Conservation (phyloP, 2,329 filamentous ascomycete genomes). For the Diatrype stigma region DNA sequence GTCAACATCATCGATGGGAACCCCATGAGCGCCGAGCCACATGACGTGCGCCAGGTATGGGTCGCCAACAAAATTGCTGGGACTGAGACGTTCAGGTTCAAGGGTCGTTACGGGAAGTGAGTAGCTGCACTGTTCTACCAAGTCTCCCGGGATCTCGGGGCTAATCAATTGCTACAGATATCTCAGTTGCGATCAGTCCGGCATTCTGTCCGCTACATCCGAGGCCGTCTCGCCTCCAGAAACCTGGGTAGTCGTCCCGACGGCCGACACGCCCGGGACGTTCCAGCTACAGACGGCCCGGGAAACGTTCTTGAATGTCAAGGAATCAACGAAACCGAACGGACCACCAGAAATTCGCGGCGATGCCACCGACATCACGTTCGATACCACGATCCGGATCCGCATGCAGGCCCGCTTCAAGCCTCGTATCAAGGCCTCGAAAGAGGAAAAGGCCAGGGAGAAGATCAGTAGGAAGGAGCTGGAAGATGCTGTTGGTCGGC, state of each 20-base stretch:
- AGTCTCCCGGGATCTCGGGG: no score
- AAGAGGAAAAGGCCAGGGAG: conserved; percentile 77
- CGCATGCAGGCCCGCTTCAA: conserved; percentile 97
- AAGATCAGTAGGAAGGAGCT: conserved; percentile 85
- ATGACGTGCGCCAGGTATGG: conserved; percentile 95
- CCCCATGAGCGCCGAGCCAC: conserved; percentile 81
- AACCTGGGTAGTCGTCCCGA: conserved; percentile 66
- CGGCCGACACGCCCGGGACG: conserved; percentile 61
- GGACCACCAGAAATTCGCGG: conserved; percentile 65
- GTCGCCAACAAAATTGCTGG: conserved; percentile 80
- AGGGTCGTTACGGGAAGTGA: conserved; percentile 82
- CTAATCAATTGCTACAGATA: no score
- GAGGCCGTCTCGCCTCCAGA: conserved; percentile 83
- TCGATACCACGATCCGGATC: conserved; percentile 70
- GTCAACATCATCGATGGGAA: conserved; percentile 88
- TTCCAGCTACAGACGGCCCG: conserved; percentile 72
- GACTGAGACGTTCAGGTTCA: conserved; percentile 78
- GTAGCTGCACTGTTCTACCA: conserved; percentile 16
- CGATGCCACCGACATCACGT: conserved; percentile 64
- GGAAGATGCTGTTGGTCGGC: conserved; percentile 73
- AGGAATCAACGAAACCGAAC: conserved; percentile 47
- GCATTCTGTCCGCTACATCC: conserved; percentile 68
- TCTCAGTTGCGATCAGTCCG: conserved; percentile 79
- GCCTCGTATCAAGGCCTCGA: conserved; percentile 71
- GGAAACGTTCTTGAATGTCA: conserved; percentile 65